Evolutionary conservation across 331 rosid species (phyloP).

Genomic region (Rhamnella rubrinervis): DNA sequence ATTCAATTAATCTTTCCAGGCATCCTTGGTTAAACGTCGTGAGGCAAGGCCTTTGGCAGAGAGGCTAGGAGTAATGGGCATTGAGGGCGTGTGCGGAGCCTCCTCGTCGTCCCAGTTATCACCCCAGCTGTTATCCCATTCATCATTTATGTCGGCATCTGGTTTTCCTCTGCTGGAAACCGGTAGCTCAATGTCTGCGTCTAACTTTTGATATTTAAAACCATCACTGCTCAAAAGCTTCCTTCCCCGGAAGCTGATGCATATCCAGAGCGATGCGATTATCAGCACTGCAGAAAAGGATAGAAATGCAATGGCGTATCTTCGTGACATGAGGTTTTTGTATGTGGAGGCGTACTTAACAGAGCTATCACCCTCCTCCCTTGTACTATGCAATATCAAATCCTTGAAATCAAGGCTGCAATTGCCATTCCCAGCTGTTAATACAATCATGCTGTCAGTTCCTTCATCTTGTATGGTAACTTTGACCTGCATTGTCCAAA

Average conservation of each 20-base stretch:
- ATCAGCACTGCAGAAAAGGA: constrained; percentile 29
- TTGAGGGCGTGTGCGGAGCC: constrained; percentile 44
- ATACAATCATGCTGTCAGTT: constrained; percentile 22
- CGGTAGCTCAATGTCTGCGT: constrained; percentile 40
- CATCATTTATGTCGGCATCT: constrained; percentile 27
- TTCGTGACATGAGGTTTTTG: constrained; percentile 23
- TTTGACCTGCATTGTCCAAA: constrained; percentile 32
- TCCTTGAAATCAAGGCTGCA: constrained; percentile 49
- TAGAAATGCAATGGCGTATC: constrained; percentile 23
- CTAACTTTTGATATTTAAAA: constrained; percentile 41
- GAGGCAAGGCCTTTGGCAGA: constrained; percentile 48
- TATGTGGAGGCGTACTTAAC: constrained; percentile 13
- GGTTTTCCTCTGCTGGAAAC: constrained; percentile 28
- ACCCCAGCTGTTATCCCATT: constrained; percentile 56
- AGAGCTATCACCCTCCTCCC: constrained; percentile 19
- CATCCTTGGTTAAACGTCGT: constrained; percentile 46
- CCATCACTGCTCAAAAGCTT: constrained; percentile 5
- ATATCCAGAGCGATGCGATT: constrained; percentile 33
- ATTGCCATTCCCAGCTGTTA: constrained; percentile 31
- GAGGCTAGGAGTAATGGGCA: constrained; percentile 41
- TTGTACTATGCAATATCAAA: constrained; percentile 16
- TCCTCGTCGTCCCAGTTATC: constrained; percentile 51
- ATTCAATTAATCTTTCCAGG: constrained; percentile 42
- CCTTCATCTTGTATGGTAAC: constrained; percentile 34
- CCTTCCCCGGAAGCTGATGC: constrained; percentile 29